Conservation (phyloP, 495 filamentous ascomycete genomes). For the Chaetomium cochliodes region DNA sequence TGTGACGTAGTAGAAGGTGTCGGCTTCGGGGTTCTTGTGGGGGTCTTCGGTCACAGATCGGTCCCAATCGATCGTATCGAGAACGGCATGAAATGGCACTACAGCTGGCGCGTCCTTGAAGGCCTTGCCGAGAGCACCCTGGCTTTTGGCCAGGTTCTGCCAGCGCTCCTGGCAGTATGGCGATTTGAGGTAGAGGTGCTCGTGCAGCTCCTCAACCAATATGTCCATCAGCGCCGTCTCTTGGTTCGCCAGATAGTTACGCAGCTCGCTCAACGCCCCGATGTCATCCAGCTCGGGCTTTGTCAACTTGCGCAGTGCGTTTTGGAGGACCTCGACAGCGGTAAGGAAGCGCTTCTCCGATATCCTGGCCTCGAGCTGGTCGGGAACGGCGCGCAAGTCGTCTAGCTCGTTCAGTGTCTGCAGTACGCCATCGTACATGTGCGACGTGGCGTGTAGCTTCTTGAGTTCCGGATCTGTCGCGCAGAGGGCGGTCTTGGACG, state of each 20-base stretch:
- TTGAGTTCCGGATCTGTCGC: slow-evolving; percentile 90
- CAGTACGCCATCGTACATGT: slow-evolving; percentile 88
- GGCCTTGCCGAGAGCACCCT: slow-evolving; percentile 43
- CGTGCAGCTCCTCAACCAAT: slow-evolving; percentile 91
- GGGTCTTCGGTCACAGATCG: slow-evolving; percentile 75
- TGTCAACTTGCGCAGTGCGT: slow-evolving; percentile 75
- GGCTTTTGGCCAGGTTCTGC: slow-evolving; percentile 65
- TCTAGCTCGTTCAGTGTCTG: slow-evolving; percentile 82
- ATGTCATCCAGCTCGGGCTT: slow-evolving; percentile 89
- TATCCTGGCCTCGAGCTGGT: slow-evolving; percentile 87
- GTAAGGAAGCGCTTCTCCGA: slow-evolving; percentile 94
- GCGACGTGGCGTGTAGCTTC: slow-evolving; percentile 76
- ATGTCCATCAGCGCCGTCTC: slow-evolving; percentile 90
- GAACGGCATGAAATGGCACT: slow-evolving; percentile 68
- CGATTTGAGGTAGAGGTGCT: slow-evolving; percentile 94
- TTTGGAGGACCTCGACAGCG: slow-evolving; percentile 87
- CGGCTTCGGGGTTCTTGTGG: slow-evolving; percentile 88
- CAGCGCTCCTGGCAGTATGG: slow-evolving; percentile 94
- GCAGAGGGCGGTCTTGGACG: slow-evolving; percentile 77
- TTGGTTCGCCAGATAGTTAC: slow-evolving; percentile 87
- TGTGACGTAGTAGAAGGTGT: slow-evolving; percentile 90
- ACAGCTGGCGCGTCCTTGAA: slow-evolving; percentile 48
- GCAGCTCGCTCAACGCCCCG: slow-evolving; percentile 80
- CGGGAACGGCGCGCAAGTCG: slow-evolving; percentile 84
- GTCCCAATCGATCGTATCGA: slow-evolving; percentile 71